Percentiles rank a stretch among this genome's conserved stretches.
Conservation (phyloP, 192 early-diverging fungal genomes). For the Coemansia sp. region DNA sequence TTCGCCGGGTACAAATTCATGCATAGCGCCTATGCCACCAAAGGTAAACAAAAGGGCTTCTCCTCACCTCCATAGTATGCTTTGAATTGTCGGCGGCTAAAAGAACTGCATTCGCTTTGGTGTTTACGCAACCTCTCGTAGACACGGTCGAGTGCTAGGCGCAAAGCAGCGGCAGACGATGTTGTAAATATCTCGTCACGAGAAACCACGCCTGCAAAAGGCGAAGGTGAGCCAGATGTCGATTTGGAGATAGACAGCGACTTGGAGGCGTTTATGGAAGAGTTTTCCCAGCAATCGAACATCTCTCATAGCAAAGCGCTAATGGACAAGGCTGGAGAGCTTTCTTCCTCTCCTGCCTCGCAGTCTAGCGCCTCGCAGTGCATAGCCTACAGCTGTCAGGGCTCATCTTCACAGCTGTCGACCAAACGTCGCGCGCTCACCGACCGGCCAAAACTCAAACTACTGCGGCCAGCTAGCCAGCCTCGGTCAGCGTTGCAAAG, state of each 20-base stretch:
- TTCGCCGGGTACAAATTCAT: conserved; percentile 5
- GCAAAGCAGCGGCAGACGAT: neutral
- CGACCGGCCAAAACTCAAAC: conserved; percentile 29
- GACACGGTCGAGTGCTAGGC: conserved; percentile 2
- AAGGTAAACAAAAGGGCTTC: conserved; percentile 1
- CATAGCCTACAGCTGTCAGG: neutral
- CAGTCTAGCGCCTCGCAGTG: neutral
- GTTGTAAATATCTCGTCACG: conserved; percentile 15
- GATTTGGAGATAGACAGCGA: conserved; percentile 41
- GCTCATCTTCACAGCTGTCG: neutral
- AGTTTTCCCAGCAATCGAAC: conserved; percentile 10
- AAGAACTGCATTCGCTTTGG: neutral
- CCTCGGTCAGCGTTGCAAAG: neutral
- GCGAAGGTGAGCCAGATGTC: conserved; percentile 10
- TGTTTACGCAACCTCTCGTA: neutral
- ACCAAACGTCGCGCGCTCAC: conserved; percentile 32
- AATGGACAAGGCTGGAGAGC: neutral
- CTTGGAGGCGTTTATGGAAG: conserved; percentile 37
- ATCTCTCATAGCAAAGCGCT: neutral
- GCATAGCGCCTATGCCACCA: conserved; percentile 10
- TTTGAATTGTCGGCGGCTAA: neutral
- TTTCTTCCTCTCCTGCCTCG: neutral
- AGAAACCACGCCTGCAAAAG: conserved; percentile 2
- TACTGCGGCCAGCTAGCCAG: neutral
- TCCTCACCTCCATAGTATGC: neutral